Conservation (phyloP, 352 stramenopile species). For the Globisporangium iwayamae region DNA sequence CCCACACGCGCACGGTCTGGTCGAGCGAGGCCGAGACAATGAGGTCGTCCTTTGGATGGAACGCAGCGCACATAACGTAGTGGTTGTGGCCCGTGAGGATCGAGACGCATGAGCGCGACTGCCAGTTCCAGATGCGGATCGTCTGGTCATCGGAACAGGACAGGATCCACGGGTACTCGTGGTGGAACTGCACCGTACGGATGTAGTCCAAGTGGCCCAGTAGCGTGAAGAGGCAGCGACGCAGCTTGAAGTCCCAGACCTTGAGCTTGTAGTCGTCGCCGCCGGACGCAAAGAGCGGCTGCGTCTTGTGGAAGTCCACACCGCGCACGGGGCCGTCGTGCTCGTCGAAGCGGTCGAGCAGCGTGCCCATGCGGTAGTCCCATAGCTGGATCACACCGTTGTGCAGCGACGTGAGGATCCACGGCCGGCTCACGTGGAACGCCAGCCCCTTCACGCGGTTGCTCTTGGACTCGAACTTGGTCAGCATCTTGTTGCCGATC, state of each 20-base stretch:
- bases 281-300: slow-evolving; percentile 98
- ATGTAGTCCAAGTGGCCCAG: slow-evolving; percentile 99
- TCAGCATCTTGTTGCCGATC: slow-evolving; percentile 85
- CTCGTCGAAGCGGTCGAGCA: slow-evolving; percentile 99
- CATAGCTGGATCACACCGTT: slow-evolving; percentile 98
- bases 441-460: slow-evolving; percentile 99
- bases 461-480: slow-evolving; percentile 99
- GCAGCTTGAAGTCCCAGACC: slow-evolving; percentile 99
- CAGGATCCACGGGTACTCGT: slow-evolving; percentile 99
- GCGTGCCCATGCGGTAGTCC: slow-evolving; percentile 99
- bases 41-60: slow-evolving; percentile 99
- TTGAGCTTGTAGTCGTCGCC: slow-evolving; percentile 99
- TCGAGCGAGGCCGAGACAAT: slow-evolving; percentile 98
- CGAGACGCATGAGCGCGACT: slow-evolving; percentile 97
- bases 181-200: slow-evolving; percentile 99
- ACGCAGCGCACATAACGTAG: slow-evolving; percentile 99
- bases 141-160: slow-evolving; percentile 98
- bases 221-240: slow-evolving; percentile 98
- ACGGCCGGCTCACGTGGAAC: slow-evolving; percentile 98
- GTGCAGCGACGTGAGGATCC: slow-evolving; percentile 99
- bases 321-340: slow-evolving; percentile 98
- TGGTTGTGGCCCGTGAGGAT: slow-evolving; percentile 99
- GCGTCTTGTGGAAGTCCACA: slow-evolving; percentile 98
- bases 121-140: slow-evolving; percentile 99
- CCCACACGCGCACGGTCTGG: slow-evolving; percentile 99